phyloP scores from a whole-genome alignment of 768 basidiomycete genomes.

The Inosperma sp. region DNA sequence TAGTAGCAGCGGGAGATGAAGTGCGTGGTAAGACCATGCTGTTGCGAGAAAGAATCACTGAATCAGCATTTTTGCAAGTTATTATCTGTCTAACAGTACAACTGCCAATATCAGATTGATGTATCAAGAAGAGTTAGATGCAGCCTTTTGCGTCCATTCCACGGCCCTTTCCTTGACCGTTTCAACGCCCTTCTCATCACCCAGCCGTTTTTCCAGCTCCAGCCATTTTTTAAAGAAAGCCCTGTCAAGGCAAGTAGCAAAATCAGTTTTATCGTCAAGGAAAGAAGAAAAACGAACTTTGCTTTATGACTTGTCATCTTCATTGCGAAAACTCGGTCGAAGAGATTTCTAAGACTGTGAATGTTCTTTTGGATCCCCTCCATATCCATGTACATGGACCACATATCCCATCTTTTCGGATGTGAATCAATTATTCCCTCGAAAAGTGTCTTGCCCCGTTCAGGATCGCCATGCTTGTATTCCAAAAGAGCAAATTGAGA shows the following conservation, averaged over 20 bases:
- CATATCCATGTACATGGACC: constrained; percentile 98
- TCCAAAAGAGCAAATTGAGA: constrained; percentile 93
- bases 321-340: constrained; percentile 72
- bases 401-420: constrained; percentile 91
- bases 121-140: constrained; percentile 33
- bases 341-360: constrained; percentile 78
- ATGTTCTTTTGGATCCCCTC: constrained; percentile 79
- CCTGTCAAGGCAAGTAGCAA: constrained; percentile 36
- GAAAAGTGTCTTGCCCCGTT: constrained; percentile 92
- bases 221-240: constrained; percentile 99
- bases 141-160: constrained; percentile 74
- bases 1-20: too few species aligned
- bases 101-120: too few species aligned
- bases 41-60: too few species aligned
- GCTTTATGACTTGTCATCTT: constrained; percentile 96
- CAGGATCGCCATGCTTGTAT: constrained; percentile 90
- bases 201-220: constrained; percentile 77
- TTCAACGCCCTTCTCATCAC: constrained; percentile 79
- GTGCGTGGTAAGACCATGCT: too few species aligned
- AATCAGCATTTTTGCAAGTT: too few species aligned
- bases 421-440: constrained; percentile 96
- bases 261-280: background rate
- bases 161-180: constrained; percentile 84
- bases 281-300: constrained; percentile 54
- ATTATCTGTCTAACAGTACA: too few species aligned